phyloP scores from a whole-genome alignment of 2,329 filamentous ascomycete species.

The Colletotrichum incanum region DNA sequence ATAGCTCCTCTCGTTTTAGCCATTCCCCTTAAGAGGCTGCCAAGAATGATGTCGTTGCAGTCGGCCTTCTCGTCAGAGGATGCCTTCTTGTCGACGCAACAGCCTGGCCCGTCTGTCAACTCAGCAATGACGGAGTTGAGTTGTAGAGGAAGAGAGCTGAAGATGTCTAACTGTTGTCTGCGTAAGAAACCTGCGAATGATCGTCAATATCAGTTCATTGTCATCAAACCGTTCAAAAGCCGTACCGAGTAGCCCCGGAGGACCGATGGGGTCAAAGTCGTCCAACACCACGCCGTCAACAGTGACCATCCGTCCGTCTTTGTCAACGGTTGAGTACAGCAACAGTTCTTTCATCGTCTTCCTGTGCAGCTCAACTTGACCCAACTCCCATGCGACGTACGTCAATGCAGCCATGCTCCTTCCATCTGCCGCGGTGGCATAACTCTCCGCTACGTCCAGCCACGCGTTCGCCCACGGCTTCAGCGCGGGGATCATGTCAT shows the following conservation, averaged over 20 bases:
- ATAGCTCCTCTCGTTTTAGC: background rate
- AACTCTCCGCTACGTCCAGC: constrained; percentile 6
- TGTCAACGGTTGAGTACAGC: background rate
- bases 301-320: constrained; percentile 2
- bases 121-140: constrained; percentile 5
- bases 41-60: constrained; percentile 26
- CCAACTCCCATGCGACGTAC: constrained; percentile 27
- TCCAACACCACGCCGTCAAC: constrained; percentile 7
- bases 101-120: background rate
- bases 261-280: constrained; percentile 15
- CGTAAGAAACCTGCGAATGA: constrained; percentile 4
- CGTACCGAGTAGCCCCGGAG: constrained; percentile 20
- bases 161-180: constrained; percentile 4
- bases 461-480: constrained; percentile 23
- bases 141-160: background rate
- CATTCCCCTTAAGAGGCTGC: constrained; percentile 8
- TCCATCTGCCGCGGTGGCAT: background rate
- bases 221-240: no score
- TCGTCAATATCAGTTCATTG: background rate
- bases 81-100: constrained; percentile 12
- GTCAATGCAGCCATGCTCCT: constrained; percentile 8
- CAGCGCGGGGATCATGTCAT: constrained; percentile 30
- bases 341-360: constrained; percentile 20
- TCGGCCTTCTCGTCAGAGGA: background rate
- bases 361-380: constrained; percentile 16